These are phyloP conservation scores for Artemisia annua DNA, from an alignment of 129 eudicot species.

Conservation along the genomic window DNA sequence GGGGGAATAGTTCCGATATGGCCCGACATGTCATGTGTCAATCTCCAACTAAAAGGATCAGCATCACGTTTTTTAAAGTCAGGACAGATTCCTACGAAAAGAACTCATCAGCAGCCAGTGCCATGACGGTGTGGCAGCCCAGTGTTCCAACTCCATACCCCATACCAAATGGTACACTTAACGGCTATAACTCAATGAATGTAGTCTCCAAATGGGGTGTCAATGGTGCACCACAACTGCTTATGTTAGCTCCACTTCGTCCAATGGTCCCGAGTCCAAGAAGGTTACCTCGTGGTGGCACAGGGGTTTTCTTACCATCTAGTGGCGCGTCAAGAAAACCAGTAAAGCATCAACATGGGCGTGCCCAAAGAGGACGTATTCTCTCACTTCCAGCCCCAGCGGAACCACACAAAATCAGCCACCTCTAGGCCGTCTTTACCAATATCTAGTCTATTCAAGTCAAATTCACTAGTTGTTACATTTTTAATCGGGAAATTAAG, in stretches of 20 bases:
- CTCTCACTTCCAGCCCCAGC: constrained; percentile 56
- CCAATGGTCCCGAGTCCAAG: constrained; percentile 63
- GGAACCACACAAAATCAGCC: constrained; percentile 33
- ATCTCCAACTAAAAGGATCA: constrained; percentile 64
- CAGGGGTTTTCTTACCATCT: constrained; percentile 99
- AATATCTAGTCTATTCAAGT: constrained; percentile 9
- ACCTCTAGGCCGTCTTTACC: neutral
- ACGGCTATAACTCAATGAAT: constrained; percentile 41
- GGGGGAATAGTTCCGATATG: constrained; percentile 79
- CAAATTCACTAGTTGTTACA: constrained; percentile 11
- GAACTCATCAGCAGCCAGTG: constrained; percentile 28
- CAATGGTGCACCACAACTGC: constrained; percentile 53
- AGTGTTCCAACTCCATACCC: constrained; percentile 35
- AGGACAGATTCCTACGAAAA: constrained; percentile 39
- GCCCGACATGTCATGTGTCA: constrained; percentile 83
- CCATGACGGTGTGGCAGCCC: constrained; percentile 84
- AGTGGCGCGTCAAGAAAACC: constrained; percentile 51
- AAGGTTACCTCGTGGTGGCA: constrained; percentile 66
- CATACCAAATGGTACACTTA: constrained; percentile 35
- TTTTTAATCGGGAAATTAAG: constrained; percentile 9
- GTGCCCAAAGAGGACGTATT: constrained; percentile 68
- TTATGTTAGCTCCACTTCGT: constrained; percentile 63
- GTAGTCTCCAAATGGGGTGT: constrained; percentile 66
- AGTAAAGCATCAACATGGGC: constrained; percentile 71
- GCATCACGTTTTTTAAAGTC: constrained; percentile 71